Conservation (phyloP, 2,329 filamentous ascomycete species). For the Thielaviopsis euricoi region DNA sequence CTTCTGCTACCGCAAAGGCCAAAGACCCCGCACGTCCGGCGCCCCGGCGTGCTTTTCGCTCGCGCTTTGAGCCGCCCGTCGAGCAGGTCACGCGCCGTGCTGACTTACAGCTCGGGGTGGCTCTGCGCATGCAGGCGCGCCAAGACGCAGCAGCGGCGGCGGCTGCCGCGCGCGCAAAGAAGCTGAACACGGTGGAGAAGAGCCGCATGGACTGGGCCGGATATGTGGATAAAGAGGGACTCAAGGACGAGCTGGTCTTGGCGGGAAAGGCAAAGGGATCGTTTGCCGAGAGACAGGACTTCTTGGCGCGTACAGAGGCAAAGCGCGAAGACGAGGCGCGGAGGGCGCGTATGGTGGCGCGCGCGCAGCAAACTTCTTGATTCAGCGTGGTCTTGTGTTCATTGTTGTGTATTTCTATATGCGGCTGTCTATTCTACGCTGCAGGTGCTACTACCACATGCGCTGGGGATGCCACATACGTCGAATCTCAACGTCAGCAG, state of each 20-base stretch:
- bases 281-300: constrained; percentile 45
- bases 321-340: constrained; percentile 44
- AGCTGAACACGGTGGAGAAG: constrained; percentile 56
- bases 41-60: constrained; percentile 41
- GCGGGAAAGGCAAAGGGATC: constrained; percentile 49
- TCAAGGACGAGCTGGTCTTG: constrained; percentile 50
- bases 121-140: constrained; percentile 29
- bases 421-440: too few species aligned
- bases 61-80: constrained; percentile 42
- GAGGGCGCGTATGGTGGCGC: constrained; percentile 30
- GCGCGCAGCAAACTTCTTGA: constrained; percentile 7
- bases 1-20: neutral
- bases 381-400: neutral
- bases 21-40: constrained; percentile 19
- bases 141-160: constrained; percentile 28
- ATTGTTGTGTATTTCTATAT: neutral
- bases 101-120: constrained; percentile 42
- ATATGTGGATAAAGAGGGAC: constrained; percentile 54
- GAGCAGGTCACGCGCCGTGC: constrained; percentile 28
- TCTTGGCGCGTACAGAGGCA: constrained; percentile 47
- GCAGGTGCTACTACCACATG: too few species aligned
- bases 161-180: constrained; percentile 24
- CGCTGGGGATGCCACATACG: too few species aligned
- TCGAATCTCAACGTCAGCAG: too few species aligned
- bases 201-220: constrained; percentile 59